Base-by-base conservation (phyloP, 805 yeast genomes). In the Starmerella etchellsii region DNA sequence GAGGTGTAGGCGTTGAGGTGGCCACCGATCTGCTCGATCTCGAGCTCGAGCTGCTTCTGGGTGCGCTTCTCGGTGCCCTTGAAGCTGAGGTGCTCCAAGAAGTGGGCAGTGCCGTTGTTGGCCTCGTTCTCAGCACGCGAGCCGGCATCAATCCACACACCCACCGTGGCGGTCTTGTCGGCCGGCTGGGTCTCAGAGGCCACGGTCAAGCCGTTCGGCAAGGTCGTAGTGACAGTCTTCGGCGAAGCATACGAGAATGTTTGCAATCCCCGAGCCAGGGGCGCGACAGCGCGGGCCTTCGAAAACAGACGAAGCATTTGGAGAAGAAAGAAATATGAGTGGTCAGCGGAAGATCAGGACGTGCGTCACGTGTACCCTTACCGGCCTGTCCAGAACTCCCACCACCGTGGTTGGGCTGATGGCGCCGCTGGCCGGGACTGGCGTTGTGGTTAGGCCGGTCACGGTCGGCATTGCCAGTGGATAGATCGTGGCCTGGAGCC, bases 1-100 rank as follows among this genome's bases (percentile, higher is more conserved):
- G 95, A 84, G 2, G 98, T 91, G 66, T 91, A 91, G n/a, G 98
- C 98, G 59, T 93, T 91, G 55, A 91, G 73, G 64, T 91, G 98
- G 21, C 95, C 84, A 3, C 99, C 99, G 54, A 87, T 73, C 65
- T 91, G 81, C 62, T 91, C 99, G 43, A 91, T 83, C 63, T 91
- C 97, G 34, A 87, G 66, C 62, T 91, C 99, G 42, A 91, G 68
- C 44, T 76, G 75, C 42, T 76, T 67, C 65, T 91, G 97, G 11
- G 83, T 65, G 59, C 98, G 73, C 42, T 69, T 70, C 40, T 69
- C 62, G 13, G 99, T 91, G 20, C 99, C 99, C 60, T 91, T 91
- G 68, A 91, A 91, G 9, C 97, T 94, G 56, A 91, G 68, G 63
- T 91, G 99, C 62, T 91, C 99, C 43, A 91, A 65, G 59, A 91